A percentile compares a stretch with the other conserved stretches of the same genome.
phyloP scores from a whole-genome alignment of 2,329 filamentous ascomycete genomes.

The Colletotrichum tanaceti region DNA sequence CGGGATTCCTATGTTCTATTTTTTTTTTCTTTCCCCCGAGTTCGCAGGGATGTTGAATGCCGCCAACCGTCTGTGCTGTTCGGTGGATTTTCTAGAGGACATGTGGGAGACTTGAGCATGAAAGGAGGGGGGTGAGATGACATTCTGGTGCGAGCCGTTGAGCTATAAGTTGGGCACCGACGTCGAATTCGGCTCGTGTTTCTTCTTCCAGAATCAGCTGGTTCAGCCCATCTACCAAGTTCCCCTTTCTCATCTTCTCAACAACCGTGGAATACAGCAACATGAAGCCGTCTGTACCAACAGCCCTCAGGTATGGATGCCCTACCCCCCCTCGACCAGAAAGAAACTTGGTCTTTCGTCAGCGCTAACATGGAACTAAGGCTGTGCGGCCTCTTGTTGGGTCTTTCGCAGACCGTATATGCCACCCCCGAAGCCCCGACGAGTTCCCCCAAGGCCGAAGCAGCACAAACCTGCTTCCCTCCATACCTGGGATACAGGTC shows the following conservation, averaged over 20 bases:
- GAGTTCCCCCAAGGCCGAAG: background rate
- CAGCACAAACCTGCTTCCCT: conserved; percentile 15
- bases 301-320: conserved; percentile 22
- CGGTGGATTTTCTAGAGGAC: background rate
- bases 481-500: conserved; percentile 8
- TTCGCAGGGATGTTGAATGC: conserved; percentile 11
- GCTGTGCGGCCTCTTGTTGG: conserved; percentile 19
- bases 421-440: background rate
- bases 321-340: background rate
- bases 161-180: conserved; percentile 3
- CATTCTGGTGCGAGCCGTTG: background rate
- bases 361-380: conserved; percentile 13
- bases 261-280: background rate
- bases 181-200: background rate
- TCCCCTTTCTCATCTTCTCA: background rate
- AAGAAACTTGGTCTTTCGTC: background rate
- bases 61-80: background rate
- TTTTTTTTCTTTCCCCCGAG: background rate
- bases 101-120: background rate
- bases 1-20: background rate
- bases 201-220: background rate
- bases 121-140: background rate
- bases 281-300: conserved; percentile 14
- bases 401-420: conserved; percentile 8
- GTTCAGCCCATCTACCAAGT: no score